These are phyloP conservation scores for Olyra latifolia DNA, from an alignment of 176 grass and related monocot species.

Conservation along the genomic window DNA sequence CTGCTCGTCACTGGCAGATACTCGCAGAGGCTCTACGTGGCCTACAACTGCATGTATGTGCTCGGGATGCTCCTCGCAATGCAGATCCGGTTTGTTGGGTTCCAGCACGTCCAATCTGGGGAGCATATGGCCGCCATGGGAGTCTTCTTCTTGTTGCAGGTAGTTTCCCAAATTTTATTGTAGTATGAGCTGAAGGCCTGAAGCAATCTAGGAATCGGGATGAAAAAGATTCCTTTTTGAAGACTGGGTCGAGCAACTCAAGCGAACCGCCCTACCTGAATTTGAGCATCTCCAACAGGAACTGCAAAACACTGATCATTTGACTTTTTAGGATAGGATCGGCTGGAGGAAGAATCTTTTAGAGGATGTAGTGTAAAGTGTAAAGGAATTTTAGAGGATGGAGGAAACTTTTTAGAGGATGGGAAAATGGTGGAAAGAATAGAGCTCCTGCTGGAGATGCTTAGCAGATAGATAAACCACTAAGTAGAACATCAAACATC, in stretches of 20 bases:
- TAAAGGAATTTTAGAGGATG: too few species aligned
- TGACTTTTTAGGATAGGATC: too few species aligned
- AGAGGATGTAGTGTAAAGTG: too few species aligned
- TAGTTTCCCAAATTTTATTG: not conserved
- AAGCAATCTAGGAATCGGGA: not conserved
- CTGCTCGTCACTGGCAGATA: conserved; percentile 94
- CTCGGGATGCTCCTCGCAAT: conserved; percentile 93
- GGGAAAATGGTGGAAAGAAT: too few species aligned
- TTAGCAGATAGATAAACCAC: not conserved
- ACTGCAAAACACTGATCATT: too few species aligned
- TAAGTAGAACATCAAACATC: conserved; percentile 3
- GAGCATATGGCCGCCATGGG: conserved; percentile 99
- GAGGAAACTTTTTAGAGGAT: too few species aligned
- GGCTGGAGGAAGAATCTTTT: too few species aligned
- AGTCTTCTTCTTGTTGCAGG: conserved; percentile 97
- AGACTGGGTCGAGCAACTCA: too few species aligned
- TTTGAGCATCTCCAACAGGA: too few species aligned
- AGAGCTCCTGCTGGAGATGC: too few species aligned
- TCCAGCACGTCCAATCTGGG: conserved; percentile 97
- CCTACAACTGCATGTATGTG: conserved; percentile 94
- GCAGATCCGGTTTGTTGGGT: conserved; percentile 98
- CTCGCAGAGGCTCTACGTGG: conserved; percentile 92
- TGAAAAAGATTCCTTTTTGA: not conserved
- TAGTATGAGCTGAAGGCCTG: not conserved
- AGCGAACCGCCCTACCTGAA: too few species aligned